Evolutionary conservation across 805 yeast species (phyloP).

Genomic region (Metschnikowia baotianmanensis): DNA sequence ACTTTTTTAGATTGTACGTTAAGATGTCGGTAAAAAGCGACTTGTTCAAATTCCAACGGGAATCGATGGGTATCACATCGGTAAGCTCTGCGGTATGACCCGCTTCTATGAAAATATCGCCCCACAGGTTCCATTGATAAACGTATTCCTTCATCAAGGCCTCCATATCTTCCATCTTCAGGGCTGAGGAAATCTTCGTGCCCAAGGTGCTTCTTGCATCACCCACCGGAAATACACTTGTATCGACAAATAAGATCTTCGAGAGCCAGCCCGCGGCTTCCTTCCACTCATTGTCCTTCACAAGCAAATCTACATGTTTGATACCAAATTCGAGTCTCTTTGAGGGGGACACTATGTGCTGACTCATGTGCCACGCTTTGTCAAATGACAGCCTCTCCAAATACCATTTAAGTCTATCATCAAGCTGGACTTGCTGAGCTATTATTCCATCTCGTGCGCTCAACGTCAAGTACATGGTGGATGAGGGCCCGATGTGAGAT

Average conservation of each 20-base stretch:
- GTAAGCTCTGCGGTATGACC: conserved; percentile 48
- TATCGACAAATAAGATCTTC: conserved; percentile 20
- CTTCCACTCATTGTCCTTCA: conserved; percentile 50
- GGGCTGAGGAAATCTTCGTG: conserved; percentile 12
- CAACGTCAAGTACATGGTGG: conserved; percentile 58
- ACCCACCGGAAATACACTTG: conserved; percentile 24
- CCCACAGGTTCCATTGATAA: conserved; percentile 64
- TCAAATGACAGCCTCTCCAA: conserved; percentile 48
- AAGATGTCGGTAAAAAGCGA: conserved; percentile 44
- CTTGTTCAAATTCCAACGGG: conserved; percentile 33
- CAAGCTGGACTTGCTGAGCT: conserved; percentile 65
- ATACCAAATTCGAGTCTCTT: conserved; percentile 62
- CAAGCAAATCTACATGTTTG: conserved; percentile 46
- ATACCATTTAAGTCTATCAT: conserved; percentile 76
- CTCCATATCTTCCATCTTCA: conserved; percentile 17
- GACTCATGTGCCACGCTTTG: conserved; percentile 80
- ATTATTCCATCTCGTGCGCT: conserved; percentile 81
- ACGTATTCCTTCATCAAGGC: conserved; percentile 25
- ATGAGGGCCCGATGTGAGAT: conserved; percentile 42
- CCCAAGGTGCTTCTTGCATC: conserved; percentile 33
- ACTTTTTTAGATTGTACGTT: conserved; percentile 39
- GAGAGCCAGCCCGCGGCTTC: conserved; percentile 52
- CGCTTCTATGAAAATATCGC: conserved; percentile 48
- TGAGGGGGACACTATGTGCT: conserved; percentile 46
- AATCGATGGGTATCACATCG: conserved; percentile 51